Evolutionary conservation across 2,329 filamentous ascomycete species (phyloP), one percentile per base, ranked within the genome.

Genomic region (Didymella exigua): DNA sequence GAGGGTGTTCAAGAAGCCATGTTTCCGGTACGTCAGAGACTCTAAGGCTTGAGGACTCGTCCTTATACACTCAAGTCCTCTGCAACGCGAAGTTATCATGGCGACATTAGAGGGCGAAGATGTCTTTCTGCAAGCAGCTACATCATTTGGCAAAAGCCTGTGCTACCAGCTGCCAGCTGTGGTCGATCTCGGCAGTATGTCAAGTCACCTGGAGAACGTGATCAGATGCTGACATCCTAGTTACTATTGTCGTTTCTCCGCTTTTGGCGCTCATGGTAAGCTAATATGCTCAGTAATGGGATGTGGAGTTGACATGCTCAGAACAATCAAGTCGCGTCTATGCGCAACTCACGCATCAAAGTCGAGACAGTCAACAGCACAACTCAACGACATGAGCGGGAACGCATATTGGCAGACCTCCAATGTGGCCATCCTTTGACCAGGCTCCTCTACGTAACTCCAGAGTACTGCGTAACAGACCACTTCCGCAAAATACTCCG

Each of bases 121-220:
- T 87, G 89, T 98, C 37, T 97, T 96, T 70, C 84, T 98, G 1
- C 93, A 97, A 75, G 93, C 93, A 41, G 90, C 90, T 49, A 93
- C 90, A 3, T 91, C 89, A 9, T 97, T 97, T 73, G 93, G 93
- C 36, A 97, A 97, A 76, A 96, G 91, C 69, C 76, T 97, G 48
- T 97, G 93, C 77, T 97, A 93, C 71, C 93, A 97, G 73, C 82
- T 97, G 1, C 93, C 93, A 8, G 93, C 93, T 21, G 87, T 97
- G 27, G 87, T 96, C 52, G 89, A 93, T 67, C 86, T 88, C 73
- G 93, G 93, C 61, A 91, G 90, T 92, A 78, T 69, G 87, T 83
- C 5, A 27, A 21, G 2, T n/a, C 13, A 13, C 13, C 13, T 27
- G 18, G 1, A 23, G 6, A 9, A 11, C 11, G 3, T 10, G 5